Evolutionary conservation across 1,284 basidiomycete genomes (phyloP), one percentile per base, ranked within the genome.

Genomic region (Kwoniella shivajii): DNA sequence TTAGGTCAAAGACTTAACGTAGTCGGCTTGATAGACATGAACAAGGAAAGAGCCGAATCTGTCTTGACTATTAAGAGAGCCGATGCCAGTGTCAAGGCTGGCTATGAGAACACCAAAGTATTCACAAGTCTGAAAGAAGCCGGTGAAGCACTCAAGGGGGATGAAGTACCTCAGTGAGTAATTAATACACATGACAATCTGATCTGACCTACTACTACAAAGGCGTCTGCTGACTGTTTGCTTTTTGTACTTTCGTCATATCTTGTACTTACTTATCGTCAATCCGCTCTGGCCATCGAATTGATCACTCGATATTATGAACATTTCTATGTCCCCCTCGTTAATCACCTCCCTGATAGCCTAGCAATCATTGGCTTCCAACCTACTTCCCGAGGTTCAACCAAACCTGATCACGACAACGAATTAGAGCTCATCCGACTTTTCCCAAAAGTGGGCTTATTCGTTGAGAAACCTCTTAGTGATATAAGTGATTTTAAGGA

Each of bases 1-100:
- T 88, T 97, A 55, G 93, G 93, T 30, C 86, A 86, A 14, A 89
- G 94, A 65, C 87, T 97, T 74, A 94, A 93, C 76, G 91, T 98
- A 42, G 86, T 92, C 54, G 94, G 91, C 14, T 81, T 98, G 54
- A 87, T 98, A 69, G 94, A 98, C 75, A 91, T 92, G 29, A 86
- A 86, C 14, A 82, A 84, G 53, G 86, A 89, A 43, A 89, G 90
- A 9, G 91, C 91, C 16, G 82, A 85, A 13, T 79, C 84, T 13
- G 88, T 88, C 20, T 84, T 97, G 56, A 82, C 85, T 66, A 86
- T 88, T 80, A 98, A 98, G 83, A 86, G 90, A 71, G 86, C 56
- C 16, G 60, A 64, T 31, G 60, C 88, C 71, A 89, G 88, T 18
- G 92, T 94, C 80, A 92, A 94, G 73, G 82, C 86, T 52, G 92